Conservation (phyloP, 495 filamentous ascomycete genomes). For the Aspergillus kassunensis region DNA sequence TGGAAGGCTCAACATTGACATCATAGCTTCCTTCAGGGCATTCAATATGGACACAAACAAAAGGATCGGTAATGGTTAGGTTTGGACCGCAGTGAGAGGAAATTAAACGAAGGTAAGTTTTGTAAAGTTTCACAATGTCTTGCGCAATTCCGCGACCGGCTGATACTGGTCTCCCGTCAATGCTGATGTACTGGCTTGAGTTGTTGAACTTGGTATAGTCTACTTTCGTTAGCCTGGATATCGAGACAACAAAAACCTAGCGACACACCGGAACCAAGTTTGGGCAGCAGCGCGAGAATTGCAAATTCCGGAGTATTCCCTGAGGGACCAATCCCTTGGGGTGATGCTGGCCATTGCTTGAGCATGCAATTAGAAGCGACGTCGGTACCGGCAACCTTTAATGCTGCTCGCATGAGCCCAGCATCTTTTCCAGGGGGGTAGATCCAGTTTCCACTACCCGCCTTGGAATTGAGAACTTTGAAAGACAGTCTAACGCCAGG, state of each 20-base stretch:
- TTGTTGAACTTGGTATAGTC: constrained; percentile 53
- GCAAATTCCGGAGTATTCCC: constrained; percentile 22
- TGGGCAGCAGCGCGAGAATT: constrained; percentile 60
- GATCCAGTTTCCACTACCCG: constrained; percentile 60
- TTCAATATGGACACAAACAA: constrained; percentile 67
- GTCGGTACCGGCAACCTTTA: constrained; percentile 67
- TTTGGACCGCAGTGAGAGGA: constrained; percentile 17
- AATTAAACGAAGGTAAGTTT: constrained; percentile 47
- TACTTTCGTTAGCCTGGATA: constrained; percentile 14
- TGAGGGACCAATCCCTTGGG: no score
- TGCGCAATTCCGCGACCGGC: constrained; percentile 59
- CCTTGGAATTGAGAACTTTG: constrained; percentile 61
- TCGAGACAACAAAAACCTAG: not conserved
- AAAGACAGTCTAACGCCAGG: constrained; percentile 61
- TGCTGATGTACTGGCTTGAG: constrained; percentile 62
- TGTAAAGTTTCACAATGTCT: constrained; percentile 60
- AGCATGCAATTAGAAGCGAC: constrained; percentile 52
- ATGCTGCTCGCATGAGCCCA: constrained; percentile 59
- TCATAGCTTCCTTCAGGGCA: constrained; percentile 77
- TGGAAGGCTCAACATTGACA: constrained; percentile 83
- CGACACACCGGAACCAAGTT: constrained; percentile 37
- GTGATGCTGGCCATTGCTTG: constrained; percentile 30
- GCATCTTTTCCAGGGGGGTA: constrained; percentile 61
- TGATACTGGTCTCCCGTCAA: constrained; percentile 76
- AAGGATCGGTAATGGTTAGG: constrained; percentile 52